phyloP scores from a whole-genome alignment of 768 basidiomycete genomes.

The Boletus pseudopeckii region DNA sequence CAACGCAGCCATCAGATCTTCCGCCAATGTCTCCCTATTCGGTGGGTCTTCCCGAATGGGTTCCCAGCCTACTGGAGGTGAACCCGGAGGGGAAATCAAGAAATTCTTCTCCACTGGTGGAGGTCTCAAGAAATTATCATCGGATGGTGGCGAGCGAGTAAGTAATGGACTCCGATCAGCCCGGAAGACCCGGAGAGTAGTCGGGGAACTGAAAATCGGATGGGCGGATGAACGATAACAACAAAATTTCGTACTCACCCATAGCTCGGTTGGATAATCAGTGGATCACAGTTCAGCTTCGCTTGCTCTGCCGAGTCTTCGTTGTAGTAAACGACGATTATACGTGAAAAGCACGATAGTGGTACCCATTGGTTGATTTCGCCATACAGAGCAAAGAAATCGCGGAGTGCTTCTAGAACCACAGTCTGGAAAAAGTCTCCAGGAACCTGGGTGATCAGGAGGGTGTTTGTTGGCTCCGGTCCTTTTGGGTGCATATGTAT shows the following conservation, averaged over 20 bases:
- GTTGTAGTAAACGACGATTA: slow-evolving; percentile 73
- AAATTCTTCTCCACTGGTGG: slow-evolving; percentile 89
- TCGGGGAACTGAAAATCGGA: slow-evolving; percentile 39
- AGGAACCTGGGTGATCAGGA: slow-evolving; percentile 78
- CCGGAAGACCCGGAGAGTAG: slow-evolving; percentile 65
- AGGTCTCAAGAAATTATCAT: slow-evolving; percentile 51
- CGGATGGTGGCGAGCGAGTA: slow-evolving; percentile 29
- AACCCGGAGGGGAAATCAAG: slow-evolving; percentile 96
- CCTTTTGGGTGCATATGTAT: not conserved
- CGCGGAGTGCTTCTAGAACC: slow-evolving; percentile 60
- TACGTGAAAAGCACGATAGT: slow-evolving; percentile 73
- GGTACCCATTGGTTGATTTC: slow-evolving; percentile 90
- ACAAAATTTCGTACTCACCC: slow-evolving; percentile 40
- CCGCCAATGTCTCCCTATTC: slow-evolving; percentile 76
- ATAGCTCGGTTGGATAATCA: slow-evolving; percentile 51
- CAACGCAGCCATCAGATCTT: slow-evolving; percentile 82
- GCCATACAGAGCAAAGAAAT: slow-evolving; percentile 77
- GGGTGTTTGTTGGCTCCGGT: slow-evolving; percentile 64
- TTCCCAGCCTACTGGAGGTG: slow-evolving; percentile 97
- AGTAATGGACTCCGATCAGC: slow-evolving; percentile 68
- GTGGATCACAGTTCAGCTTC: slow-evolving; percentile 62
- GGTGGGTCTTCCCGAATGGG: slow-evolving; percentile 88
- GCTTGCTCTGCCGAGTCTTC: slow-evolving; percentile 66
- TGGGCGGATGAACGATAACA: slow-evolving; percentile 7
- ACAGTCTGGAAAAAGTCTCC: slow-evolving; percentile 71